Base-by-base conservation (phyloP, 768 basidiomycete genomes). In the Calocybe indica region DNA sequence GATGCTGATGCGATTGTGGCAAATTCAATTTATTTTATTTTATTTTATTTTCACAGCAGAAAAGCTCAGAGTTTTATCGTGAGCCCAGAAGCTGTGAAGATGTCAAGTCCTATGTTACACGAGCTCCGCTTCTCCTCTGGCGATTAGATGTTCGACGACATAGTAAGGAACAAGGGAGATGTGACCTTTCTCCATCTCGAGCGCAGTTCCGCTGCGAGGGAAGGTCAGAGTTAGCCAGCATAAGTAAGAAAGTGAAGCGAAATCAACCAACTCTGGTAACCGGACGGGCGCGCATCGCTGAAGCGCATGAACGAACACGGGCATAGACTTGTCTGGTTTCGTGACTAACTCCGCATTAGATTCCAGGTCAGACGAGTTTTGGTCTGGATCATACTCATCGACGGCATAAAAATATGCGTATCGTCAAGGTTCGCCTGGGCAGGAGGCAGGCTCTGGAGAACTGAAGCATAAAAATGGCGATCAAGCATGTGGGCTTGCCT, bases 221-320 rank as follows among this genome's bases (percentile, higher is more conserved):
- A 33, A 47, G 40, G 36, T 30, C 2, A 8, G 13, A 22, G 28
- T 44, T 8, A 10, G 14, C 14, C 14, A 46, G 33, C 32, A 37
- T 15, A 35, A 36, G 43, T 8, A 31, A 29, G 33, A 22, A 15
- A 41, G 30, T 5, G 40, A 5, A 11, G 67, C 84, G 44, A 55
- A 22, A 22, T 22, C 22, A 4, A 22, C 22, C 22, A 22, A 89
- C 87, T 88, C 84, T 6, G 83, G 85, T n/a, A 85, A 61, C 43
- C 70, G 70, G 48, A 84, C 72, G 3, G 76, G 79, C 7, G 82
- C 80, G 67, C 88, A 94, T 47, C 75, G 73, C 51, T 75, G 72
- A 22, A 83, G 71, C 11, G 91, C 92, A 59, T 84, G 87, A 2
- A 88, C 82, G 58, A 95, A 89, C 0, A 96, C 90, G 0, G 90